phyloP scores from a whole-genome alignment of 345 rosid species.

The Lepidium africanum region DNA sequence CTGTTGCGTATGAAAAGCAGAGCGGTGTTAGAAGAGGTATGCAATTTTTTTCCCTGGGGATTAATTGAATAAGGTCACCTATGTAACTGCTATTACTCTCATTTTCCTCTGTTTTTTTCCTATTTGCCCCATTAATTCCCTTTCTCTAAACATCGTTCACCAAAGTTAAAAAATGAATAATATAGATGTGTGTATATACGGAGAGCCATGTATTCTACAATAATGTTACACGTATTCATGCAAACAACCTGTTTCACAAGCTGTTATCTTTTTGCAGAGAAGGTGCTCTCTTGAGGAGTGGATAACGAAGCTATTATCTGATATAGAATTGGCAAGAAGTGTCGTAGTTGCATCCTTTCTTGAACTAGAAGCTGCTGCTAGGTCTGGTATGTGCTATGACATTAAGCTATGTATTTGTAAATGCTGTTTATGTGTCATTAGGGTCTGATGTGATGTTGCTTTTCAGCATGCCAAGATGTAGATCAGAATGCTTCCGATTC shows the following conservation, averaged over 20 bases:
- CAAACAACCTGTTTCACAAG: slow-evolving; percentile 6
- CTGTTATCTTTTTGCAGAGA: slow-evolving; percentile 65
- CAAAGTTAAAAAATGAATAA: neutral
- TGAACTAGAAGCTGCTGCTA: slow-evolving; percentile 96
- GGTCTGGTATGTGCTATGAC: slow-evolving; percentile 73
- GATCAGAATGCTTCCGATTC: slow-evolving; percentile 48
- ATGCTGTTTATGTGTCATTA: neutral
- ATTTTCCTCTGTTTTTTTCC: neutral
- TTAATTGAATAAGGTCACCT: neutral
- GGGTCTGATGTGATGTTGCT: slow-evolving; percentile 7
- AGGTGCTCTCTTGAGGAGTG: slow-evolving; percentile 93
- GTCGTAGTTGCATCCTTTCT: slow-evolving; percentile 86
- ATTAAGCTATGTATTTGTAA: neutral
- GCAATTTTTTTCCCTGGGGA: slow-evolving; percentile 9
- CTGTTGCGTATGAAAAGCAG: slow-evolving; percentile 84
- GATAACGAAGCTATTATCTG: slow-evolving; percentile 89
- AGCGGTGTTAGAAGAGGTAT: slow-evolving; percentile 91
- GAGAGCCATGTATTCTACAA: slow-evolving; percentile 15
- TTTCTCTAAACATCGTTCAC: neutral
- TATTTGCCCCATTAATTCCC: neutral
- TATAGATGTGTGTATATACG: neutral
- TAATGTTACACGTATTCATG: neutral
- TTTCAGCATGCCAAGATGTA: slow-evolving; percentile 88
- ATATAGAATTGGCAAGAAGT: slow-evolving; percentile 90
- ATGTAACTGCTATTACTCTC: slow-evolving; percentile 7